phyloP scores from a whole-genome alignment of 371 early-diverging fungal species.

The Mucor piriformis region DNA sequence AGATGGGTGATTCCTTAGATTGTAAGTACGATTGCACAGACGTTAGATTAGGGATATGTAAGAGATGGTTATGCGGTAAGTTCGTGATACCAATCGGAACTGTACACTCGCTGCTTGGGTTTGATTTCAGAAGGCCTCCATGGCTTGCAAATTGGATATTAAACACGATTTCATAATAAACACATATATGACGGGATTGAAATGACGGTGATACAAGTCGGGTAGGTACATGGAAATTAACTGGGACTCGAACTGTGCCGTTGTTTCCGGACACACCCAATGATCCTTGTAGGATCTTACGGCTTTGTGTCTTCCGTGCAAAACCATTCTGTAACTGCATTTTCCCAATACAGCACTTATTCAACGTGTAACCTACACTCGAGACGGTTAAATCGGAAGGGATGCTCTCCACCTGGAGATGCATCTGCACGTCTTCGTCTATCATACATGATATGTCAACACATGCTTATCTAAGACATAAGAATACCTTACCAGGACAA shows the following conservation, averaged over 20 bases:
- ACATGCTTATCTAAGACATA: not conserved
- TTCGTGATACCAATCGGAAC: conserved; percentile 42
- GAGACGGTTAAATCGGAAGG: conserved; percentile 24
- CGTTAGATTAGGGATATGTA: conserved; percentile 38
- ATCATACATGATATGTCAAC: not conserved
- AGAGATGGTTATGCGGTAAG: conserved; percentile 34
- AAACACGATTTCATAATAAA: conserved; percentile 33
- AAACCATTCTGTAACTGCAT: conserved; percentile 35
- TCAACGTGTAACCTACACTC: conserved; percentile 18
- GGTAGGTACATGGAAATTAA: conserved; percentile 38
- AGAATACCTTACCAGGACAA: conserved; percentile 38
- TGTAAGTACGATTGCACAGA: conserved; percentile 32
- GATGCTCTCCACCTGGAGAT: conserved; percentile 20
- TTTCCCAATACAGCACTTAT: conserved; percentile 32
- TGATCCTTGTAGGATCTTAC: conserved; percentile 9
- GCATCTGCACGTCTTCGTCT: conserved; percentile 33
- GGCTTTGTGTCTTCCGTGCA: conserved; percentile 20
- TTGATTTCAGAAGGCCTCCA: conserved; percentile 24
- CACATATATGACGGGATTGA: conserved; percentile 33
- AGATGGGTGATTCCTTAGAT: conserved; percentile 35
- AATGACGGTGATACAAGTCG: conserved; percentile 41
- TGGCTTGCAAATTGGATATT: conserved; percentile 22
- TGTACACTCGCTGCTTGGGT: conserved; percentile 18
- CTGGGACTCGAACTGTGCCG: conserved; percentile 19
- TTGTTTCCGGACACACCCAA: conserved; percentile 22